Evolutionary conservation across 768 basidiomycete species (phyloP).

Genomic region (Lactifluus piperatus): DNA sequence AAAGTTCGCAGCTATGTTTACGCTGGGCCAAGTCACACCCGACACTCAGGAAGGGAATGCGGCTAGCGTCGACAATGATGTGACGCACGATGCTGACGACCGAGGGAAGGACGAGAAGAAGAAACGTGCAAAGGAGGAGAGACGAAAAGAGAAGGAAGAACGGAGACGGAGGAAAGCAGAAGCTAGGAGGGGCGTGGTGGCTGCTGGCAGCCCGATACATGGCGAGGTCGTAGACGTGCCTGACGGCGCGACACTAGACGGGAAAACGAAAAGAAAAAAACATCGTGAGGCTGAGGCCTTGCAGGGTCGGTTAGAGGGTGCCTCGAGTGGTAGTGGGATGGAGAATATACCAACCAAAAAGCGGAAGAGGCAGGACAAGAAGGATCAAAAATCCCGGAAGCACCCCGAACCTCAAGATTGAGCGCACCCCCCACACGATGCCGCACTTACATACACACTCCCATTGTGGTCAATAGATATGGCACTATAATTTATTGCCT

Average conservation of each 20-base stretch:
- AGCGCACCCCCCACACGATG: neutral
- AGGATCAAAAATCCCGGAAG: neutral
- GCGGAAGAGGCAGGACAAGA: constrained; percentile 2
- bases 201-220: neutral
- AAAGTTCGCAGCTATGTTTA: constrained; percentile 25
- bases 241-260: neutral
- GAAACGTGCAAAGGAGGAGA: constrained; percentile 19
- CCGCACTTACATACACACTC: neutral
- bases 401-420: neutral
- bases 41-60: neutral
- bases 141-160: constrained; percentile 28
- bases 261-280: constrained; percentile 27
- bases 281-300: constrained; percentile 25
- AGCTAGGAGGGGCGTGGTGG: constrained; percentile 2
- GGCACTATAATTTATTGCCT: constrained; percentile 7
- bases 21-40: constrained; percentile 7
- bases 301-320: neutral
- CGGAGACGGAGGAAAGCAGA: constrained; percentile 25
- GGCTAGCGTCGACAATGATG: constrained; percentile 1
- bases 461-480: neutral
- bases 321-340: neutral
- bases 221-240: neutral
- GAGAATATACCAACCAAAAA: neutral
- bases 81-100: constrained; percentile 7
- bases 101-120: constrained; percentile 20